phyloP scores from a whole-genome alignment of 2,329 filamentous ascomycete genomes.

The Alternaria arbusti region DNA sequence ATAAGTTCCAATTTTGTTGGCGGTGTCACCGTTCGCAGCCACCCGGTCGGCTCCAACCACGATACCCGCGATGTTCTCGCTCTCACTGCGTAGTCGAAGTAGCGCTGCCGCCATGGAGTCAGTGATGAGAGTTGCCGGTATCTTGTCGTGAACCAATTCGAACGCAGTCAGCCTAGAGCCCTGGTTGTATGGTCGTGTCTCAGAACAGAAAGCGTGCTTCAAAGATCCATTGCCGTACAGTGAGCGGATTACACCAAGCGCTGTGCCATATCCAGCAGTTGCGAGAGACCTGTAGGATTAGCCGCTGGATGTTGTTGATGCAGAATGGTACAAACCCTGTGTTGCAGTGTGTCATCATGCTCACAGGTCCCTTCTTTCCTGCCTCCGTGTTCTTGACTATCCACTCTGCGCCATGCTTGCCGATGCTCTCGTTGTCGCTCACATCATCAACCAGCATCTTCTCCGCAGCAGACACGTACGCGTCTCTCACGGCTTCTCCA shows the following conservation, averaged over 20 bases:
- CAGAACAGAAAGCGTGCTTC: constrained; percentile 90
- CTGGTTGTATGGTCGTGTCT: constrained; percentile 97
- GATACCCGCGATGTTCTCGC: constrained; percentile 78
- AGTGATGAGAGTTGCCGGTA: constrained; percentile 89
- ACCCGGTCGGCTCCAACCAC: constrained; percentile 96
- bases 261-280: constrained; percentile 96
- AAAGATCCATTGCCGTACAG: constrained; percentile 71
- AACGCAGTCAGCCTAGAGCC: constrained; percentile 93
- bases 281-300: constrained; percentile 73
- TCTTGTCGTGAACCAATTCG: constrained; percentile 91
- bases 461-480: constrained; percentile 82
- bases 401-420: constrained; percentile 82
- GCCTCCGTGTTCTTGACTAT: constrained; percentile 66
- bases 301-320: neutral
- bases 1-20: constrained; percentile 98
- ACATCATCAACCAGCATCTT: constrained; percentile 87
- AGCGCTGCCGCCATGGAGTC: constrained; percentile 96
- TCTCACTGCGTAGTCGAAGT: constrained; percentile 66
- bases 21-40: constrained; percentile 94
- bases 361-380: constrained; percentile 64
- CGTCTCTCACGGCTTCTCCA: constrained; percentile 64
- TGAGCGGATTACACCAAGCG: constrained; percentile 89
- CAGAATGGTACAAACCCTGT: constrained; percentile 68
- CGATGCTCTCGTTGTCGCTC: constrained; percentile 85
- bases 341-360: constrained; percentile 97